These are phyloP conservation scores for Phytopythium aichiense DNA, from an alignment of 352 stramenopile genomes.

Conservation along the genomic window DNA sequence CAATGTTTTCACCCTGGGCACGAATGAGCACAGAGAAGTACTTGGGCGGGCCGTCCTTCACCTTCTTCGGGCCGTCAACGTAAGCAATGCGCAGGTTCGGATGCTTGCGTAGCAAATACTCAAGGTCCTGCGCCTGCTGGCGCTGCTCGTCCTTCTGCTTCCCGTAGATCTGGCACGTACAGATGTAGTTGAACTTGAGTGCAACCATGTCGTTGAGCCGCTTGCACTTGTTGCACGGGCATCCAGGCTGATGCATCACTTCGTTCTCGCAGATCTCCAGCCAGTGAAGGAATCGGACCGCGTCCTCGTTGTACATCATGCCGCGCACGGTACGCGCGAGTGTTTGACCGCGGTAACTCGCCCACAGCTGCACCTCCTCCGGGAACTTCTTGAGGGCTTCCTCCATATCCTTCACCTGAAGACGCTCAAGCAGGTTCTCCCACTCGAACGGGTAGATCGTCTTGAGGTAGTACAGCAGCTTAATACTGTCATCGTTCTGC, in stretches of 20 bases:
- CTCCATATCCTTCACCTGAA: constrained; percentile 78
- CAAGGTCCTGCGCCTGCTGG: constrained; percentile 72
- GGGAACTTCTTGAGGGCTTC: constrained; percentile 80
- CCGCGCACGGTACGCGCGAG: constrained; percentile 75
- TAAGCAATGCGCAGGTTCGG: constrained; percentile 74
- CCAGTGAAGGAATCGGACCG: constrained; percentile 84
- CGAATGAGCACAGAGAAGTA: constrained; percentile 82
- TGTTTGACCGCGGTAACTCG: constrained; percentile 83
- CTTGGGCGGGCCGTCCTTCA: constrained; percentile 83
- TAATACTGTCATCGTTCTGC: constrained; percentile 92
- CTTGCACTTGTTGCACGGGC: constrained; percentile 84
- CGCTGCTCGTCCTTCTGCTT: constrained; percentile 84
- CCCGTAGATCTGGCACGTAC: constrained; percentile 86
- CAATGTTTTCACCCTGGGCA: constrained; percentile 67
- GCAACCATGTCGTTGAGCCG: constrained; percentile 79
- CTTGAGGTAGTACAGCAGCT: constrained; percentile 94
- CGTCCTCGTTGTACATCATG: constrained; percentile 90
- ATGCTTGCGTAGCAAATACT: constrained; percentile 80
- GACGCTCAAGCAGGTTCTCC: constrained; percentile 77
- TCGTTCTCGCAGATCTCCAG: constrained; percentile 88
- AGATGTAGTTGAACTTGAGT: constrained; percentile 89
- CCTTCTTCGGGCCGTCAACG: constrained; percentile 83
- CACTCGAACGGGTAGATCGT: constrained; percentile 87
- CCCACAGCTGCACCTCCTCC: constrained; percentile 80
- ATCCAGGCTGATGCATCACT: constrained; percentile 73